phyloP scores from a whole-genome alignment of 2,329 filamentous ascomycete genomes.

The Dendryphion nanum region DNA sequence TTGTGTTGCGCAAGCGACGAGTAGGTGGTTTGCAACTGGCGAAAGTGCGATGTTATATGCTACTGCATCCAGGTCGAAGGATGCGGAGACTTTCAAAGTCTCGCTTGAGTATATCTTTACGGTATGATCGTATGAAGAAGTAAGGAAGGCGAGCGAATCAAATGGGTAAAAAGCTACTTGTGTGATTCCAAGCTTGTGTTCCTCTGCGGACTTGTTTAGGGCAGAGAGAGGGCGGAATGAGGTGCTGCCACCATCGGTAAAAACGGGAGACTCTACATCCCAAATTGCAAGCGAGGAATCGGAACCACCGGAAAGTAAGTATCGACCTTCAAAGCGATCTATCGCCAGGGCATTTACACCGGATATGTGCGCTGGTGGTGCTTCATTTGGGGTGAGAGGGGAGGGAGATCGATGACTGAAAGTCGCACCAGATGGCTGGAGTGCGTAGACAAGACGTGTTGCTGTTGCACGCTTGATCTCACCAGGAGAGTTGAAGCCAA shows the following conservation, averaged over 20 bases:
- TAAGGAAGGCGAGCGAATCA: constrained; percentile 72
- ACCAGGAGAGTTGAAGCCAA: constrained; percentile 58
- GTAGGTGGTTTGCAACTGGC: constrained; percentile 66
- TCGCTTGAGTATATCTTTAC: constrained; percentile 73
- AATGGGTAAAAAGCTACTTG: constrained; percentile 77
- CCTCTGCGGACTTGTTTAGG: constrained; percentile 27
- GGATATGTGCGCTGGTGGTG: constrained; percentile 67
- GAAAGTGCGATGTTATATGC: constrained; percentile 79
- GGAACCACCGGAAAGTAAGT: constrained; percentile 79
- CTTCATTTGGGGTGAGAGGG: constrained; percentile 24
- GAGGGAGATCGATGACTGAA: constrained; percentile 64
- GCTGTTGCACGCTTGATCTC: constrained; percentile 66
- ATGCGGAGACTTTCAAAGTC: constrained; percentile 59
- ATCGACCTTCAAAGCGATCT: constrained; percentile 76
- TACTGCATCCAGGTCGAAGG: constrained; percentile 66
- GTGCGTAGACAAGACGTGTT: constrained; percentile 64
- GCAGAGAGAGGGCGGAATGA: constrained; percentile 25
- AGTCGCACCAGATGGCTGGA: constrained; percentile 65
- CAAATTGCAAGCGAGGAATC: constrained; percentile 83
- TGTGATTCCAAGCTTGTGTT: constrained; percentile 70
- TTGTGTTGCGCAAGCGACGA: constrained; percentile 87
- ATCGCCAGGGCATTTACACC: constrained; percentile 78
- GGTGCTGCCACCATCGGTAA: constrained; percentile 13
- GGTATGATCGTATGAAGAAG: constrained; percentile 74
- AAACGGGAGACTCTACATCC: constrained; percentile 64